Percentiles rank a stretch among this genome's conserved stretches.
Conservation (phyloP, 2,329 filamentous ascomycete genomes). For the Fusarium odoratissimum region DNA sequence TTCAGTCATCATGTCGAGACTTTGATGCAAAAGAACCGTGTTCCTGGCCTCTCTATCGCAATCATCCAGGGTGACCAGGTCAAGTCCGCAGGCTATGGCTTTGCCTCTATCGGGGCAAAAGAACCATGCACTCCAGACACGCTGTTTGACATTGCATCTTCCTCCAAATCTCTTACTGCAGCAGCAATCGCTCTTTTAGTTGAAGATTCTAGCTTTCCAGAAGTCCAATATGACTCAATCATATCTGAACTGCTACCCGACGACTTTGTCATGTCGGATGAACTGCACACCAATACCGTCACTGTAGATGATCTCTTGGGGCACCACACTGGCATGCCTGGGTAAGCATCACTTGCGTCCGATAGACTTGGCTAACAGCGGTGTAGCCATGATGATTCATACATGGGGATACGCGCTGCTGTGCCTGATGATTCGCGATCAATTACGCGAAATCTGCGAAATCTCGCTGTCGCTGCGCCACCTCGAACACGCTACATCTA, state of each 20-base stretch:
- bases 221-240: not conserved
- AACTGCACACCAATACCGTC: not conserved
- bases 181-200: not conserved
- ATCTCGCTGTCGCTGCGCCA: not conserved
- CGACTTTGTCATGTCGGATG: constrained; percentile 7
- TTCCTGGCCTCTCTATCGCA: constrained; percentile 13
- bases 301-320: constrained; percentile 13
- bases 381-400: constrained; percentile 7
- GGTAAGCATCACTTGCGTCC: not conserved
- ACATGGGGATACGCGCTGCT: not conserved
- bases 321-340: constrained; percentile 9
- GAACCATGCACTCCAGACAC: constrained; percentile 6
- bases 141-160: constrained; percentile 20
- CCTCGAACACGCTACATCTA: constrained; percentile 2
- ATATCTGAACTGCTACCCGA: constrained; percentile 9
- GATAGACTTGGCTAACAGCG: fast-evolving
- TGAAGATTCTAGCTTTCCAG: not conserved
- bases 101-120: not conserved
- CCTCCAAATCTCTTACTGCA: constrained; percentile 6
- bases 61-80: not conserved
- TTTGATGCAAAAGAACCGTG: not conserved
- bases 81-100: not conserved
- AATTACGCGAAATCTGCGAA: constrained; percentile 11
- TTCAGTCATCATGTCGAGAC: not conserved
- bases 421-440: not conserved